A percentile compares a stretch with the other conserved stretches of the same genome.
phyloP scores from a whole-genome alignment of 2,329 filamentous ascomycete genomes.

The Xylaria sp. region DNA sequence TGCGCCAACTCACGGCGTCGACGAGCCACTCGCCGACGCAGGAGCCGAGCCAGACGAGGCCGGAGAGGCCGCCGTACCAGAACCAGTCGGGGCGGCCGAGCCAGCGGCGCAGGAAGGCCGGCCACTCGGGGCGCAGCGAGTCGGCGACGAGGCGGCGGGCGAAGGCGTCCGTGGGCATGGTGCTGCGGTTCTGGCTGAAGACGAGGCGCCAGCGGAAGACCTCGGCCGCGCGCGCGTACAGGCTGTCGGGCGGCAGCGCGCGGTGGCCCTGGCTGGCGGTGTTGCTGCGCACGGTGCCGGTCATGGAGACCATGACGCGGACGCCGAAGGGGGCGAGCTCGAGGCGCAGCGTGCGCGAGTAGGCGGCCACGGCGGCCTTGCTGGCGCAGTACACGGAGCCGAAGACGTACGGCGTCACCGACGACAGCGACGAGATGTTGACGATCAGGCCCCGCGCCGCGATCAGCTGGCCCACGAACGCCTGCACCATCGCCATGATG shows the following conservation, averaged over 20 bases:
- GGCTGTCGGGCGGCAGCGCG: constrained; percentile 47
- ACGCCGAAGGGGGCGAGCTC: constrained; percentile 58
- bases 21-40: constrained; percentile 43
- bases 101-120: constrained; percentile 38
- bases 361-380: constrained; percentile 57
- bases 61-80: constrained; percentile 43
- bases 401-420: constrained; percentile 56
- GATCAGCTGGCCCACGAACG: constrained; percentile 54
- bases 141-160: constrained; percentile 46
- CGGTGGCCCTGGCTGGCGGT: constrained; percentile 48
- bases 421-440: constrained; percentile 57
- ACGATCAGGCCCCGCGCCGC: constrained; percentile 54
- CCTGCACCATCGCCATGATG: constrained; percentile 57
- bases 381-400: constrained; percentile 57
- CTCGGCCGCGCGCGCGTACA: constrained; percentile 50
- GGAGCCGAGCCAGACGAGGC: constrained; percentile 34
- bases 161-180: constrained; percentile 49
- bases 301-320: constrained; percentile 60
- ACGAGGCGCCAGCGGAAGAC: constrained; percentile 50
- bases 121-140: constrained; percentile 43
- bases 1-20: constrained; percentile 39
- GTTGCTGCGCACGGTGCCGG: constrained; percentile 56
- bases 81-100: constrained; percentile 49
- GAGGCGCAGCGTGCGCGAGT: constrained; percentile 56
- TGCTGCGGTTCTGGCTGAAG: constrained; percentile 52